phyloP scores from a whole-genome alignment of 805 yeast species.

The Cyberlindnera euphorbiiphila region DNA sequence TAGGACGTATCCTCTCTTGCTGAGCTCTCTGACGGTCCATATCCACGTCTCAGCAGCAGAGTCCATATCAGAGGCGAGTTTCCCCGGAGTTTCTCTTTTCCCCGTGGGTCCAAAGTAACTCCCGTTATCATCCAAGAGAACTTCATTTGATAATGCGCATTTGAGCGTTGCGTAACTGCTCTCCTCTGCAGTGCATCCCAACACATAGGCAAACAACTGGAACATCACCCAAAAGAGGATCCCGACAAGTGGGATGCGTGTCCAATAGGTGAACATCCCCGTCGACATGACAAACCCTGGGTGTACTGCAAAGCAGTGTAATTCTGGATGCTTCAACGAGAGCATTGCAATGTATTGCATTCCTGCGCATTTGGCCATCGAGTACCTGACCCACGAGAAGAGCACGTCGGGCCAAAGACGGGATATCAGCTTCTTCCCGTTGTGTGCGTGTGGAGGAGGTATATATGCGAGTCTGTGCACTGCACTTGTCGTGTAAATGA shows the following conservation, averaged over 20 bases:
- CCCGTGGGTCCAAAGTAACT: constrained; percentile 65
- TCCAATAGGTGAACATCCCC: constrained; percentile 70
- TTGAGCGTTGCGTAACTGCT: constrained; percentile 64
- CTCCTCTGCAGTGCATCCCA: constrained; percentile 70
- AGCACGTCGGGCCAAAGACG: constrained; percentile 58
- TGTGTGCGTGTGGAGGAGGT: constrained; percentile 26
- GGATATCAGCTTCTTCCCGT: constrained; percentile 30
- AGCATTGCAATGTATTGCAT: constrained; percentile 68
- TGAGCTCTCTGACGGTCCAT: constrained; percentile 65
- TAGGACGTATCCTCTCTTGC: constrained; percentile 44
- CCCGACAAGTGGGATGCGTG: constrained; percentile 75
- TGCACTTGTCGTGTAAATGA: constrained; percentile 59
- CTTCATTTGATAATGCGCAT: constrained; percentile 54
- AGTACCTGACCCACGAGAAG: constrained; percentile 77
- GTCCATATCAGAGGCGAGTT: constrained; percentile 51
- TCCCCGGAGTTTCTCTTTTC: constrained; percentile 49
- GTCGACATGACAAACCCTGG: constrained; percentile 89
- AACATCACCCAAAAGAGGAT: constrained; percentile 66
- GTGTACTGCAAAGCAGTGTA: constrained; percentile 63
- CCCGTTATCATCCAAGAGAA: constrained; percentile 50
- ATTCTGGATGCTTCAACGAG: constrained; percentile 61
- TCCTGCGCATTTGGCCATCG: constrained; percentile 71
- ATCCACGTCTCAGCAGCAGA: constrained; percentile 72
- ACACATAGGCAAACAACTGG: constrained; percentile 61
- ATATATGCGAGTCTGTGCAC: constrained; percentile 44